Conservation (phyloP, 345 rosid genomes). For the Eucalyptus sp. region DNA sequence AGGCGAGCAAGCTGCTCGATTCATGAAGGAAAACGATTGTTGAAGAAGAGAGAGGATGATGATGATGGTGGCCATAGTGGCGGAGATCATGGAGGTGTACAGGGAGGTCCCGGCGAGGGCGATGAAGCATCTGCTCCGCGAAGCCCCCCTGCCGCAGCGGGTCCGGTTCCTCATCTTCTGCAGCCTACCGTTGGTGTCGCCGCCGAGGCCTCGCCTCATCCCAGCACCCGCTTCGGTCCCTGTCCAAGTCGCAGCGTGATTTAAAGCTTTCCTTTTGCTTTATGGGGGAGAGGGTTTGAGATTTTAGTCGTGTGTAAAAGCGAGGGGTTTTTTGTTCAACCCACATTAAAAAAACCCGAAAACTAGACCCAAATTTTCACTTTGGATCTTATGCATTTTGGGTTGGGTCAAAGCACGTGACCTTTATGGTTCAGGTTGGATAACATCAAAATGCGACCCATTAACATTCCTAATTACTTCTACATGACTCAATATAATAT, state of each 20-base stretch:
- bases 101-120: constrained; percentile 50
- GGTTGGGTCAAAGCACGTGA: too few relatives aligned
- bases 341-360: too few relatives aligned
- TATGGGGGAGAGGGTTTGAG: not conserved
- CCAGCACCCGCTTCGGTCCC: not conserved
- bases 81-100: constrained; percentile 73
- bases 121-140: constrained; percentile 48
- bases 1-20: too few relatives aligned
- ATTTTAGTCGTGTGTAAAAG: not conserved
- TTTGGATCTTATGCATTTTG: too few relatives aligned
- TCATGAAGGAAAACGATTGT: too few relatives aligned
- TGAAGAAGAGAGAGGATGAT: too few relatives aligned
- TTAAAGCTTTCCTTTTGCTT: not conserved
- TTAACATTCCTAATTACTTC: too few relatives aligned
- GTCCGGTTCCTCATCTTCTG: constrained; percentile 55
- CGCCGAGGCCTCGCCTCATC: not conserved
- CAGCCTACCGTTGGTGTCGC: constrained; percentile 45
- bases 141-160: constrained; percentile 63
- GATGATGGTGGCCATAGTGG: constrained; percentile 39
- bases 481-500: too few relatives aligned
- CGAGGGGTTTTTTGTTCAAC: not conserved
- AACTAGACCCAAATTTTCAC: too few relatives aligned
- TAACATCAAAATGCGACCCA: too few relatives aligned
- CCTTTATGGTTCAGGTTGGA: too few relatives aligned
- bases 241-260: not conserved